Base-by-base conservation (phyloP, 73 alveolate genomes). In the Tetrahymena elliotti region DNA sequence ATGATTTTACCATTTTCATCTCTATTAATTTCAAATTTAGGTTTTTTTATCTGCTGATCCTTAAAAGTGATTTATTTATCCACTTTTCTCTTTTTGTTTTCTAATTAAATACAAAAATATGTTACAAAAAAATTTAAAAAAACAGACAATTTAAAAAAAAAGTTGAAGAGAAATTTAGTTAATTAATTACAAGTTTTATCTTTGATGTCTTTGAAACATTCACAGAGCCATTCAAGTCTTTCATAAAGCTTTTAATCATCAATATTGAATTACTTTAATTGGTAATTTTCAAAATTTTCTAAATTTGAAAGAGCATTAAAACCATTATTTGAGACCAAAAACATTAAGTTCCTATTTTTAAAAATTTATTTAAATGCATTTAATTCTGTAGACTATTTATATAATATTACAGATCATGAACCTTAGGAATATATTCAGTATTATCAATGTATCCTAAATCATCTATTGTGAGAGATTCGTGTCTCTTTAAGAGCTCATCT, bases 251-350 rank as follows among this genome's bases (percentile, higher is more conserved):
- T 93, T 96, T 94, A 35, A 97, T 98, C 39, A 52, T 41, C 35
- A 39, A 33, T 38, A 94, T 88, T 15, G 37, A 33, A 18, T 13
- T 84, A 33, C 47, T 53, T 34, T 93, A 97, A 97, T 54, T 97
- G 96, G 68, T 95, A 94, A 39, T 95, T 93, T 83, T 96, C 93
- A 94, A 93, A 82, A 52, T 98, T 94, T 35, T 93, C 38, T 94
- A 97, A 93, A 15, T 84, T 38, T 93, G 94, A 83, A 83, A 99
- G 92, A 96, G 94, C 97, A 24, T 95, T 93, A 54, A 99, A 98
- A 36, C 99, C 99, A 96, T 97, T 95, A 93, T 97, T 98, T 35
- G 97, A 97, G 16, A 98, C 97, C 34, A 97, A 97, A 68, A 93
- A 94, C 84, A 98, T 84, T 93, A 98, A 96, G 38, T 68, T 68